These are phyloP conservation scores for Rickenella mellea DNA, from an alignment of 768 basidiomycete genomes.

Conservation along the genomic window DNA sequence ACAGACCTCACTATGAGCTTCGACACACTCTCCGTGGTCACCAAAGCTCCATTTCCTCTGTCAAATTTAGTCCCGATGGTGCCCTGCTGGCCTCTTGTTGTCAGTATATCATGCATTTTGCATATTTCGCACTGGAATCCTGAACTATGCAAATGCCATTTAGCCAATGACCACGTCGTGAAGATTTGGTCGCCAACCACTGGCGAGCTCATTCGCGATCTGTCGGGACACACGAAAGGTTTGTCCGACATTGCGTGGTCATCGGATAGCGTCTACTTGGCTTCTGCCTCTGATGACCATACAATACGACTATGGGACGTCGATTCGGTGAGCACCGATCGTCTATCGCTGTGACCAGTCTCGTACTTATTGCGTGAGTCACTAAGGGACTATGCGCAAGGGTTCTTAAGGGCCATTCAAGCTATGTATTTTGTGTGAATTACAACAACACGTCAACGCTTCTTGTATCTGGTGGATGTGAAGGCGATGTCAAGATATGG, in stretches of 20 bases:
- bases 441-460: conserved; percentile 84
- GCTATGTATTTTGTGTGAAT: conserved; percentile 86
- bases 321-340: conserved; percentile 46
- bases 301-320: conserved; percentile 87
- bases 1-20: conserved; percentile 58
- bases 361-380: conserved; percentile 1
- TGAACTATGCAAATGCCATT: not conserved
- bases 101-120: conserved; percentile 27
- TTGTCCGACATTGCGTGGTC: conserved; percentile 89
- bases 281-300: conserved; percentile 88
- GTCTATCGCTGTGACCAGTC: conserved; percentile 3
- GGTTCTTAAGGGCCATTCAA: conserved; percentile 71
- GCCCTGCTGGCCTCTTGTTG: conserved; percentile 79
- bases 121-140: not conserved
- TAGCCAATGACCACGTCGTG: conserved; percentile 68
- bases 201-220: conserved; percentile 64
- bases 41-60: conserved; percentile 73
- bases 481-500: conserved; percentile 91
- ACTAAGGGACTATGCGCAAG: conserved; percentile 61
- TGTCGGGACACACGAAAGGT: conserved; percentile 71
- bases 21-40: conserved; percentile 67
- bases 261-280: conserved; percentile 69
- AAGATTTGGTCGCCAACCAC: conserved; percentile 82
- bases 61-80: conserved; percentile 90
- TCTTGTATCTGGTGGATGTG: conserved; percentile 86